Percentiles rank a stretch among this genome's conserved stretches.
Evolutionary conservation across 2,329 filamentous ascomycete genomes (phyloP).

Genomic region (Fusarium acutatum): DNA sequence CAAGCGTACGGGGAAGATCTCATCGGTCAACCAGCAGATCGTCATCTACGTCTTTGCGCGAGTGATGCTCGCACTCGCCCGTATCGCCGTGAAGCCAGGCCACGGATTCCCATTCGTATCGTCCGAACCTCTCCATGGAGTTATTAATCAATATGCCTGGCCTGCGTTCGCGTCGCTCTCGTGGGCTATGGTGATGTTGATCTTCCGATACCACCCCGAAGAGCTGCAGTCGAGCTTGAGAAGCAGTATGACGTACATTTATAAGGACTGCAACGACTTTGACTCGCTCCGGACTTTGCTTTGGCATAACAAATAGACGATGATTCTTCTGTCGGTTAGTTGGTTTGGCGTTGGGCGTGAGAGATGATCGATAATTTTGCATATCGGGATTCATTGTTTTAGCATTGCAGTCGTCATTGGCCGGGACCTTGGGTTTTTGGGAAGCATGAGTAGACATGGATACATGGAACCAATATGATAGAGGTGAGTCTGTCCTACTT

Average conservation of each 20-base stretch:
- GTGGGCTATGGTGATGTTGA: conserved; percentile 95
- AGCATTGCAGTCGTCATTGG: conserved; percentile 10
- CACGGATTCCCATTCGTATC: conserved; percentile 61
- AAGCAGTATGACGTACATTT: conserved; percentile 98
- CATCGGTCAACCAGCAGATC: conserved; percentile 92
- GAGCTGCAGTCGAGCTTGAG: conserved; percentile 90
- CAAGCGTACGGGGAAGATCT: conserved; percentile 71
- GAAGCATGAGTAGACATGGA: conserved; percentile 20
- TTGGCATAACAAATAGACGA: conserved; percentile 77
- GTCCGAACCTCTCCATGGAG: conserved; percentile 54
- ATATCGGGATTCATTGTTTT: conserved; percentile 13
- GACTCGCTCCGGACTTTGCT: conserved; percentile 84
- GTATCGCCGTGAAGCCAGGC: conserved; percentile 77
- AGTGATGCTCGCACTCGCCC: conserved; percentile 84
- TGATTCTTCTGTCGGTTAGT: conserved; percentile 2
- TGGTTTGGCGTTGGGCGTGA: conserved; percentile 34
- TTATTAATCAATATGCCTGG: conserved; percentile 80
- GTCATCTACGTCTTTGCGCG: conserved; percentile 97
- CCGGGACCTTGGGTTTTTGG: conserved; percentile 8
- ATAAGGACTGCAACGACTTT: conserved; percentile 88
- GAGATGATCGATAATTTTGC: conserved; percentile 20
- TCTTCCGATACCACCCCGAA: conserved; percentile 92
- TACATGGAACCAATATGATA: conserved; percentile 20
- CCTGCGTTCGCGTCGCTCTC: conserved; percentile 89
- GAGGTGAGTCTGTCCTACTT: background rate